phyloP scores from a whole-genome alignment of 2,329 filamentous ascomycete species.

The Epichloe baconii region DNA sequence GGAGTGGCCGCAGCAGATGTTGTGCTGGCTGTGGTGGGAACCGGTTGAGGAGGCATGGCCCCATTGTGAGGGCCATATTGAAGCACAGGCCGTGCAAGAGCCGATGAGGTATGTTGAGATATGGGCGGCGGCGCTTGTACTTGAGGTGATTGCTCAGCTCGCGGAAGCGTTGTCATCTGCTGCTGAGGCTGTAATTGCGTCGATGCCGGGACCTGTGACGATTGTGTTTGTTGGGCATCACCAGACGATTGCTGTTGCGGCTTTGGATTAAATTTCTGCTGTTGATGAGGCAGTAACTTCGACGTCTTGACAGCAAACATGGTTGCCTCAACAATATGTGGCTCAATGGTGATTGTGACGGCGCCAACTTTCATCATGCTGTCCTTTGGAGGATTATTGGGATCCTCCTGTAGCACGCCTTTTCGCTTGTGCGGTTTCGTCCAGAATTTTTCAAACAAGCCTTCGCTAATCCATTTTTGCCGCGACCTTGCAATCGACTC shows the following conservation, averaged over 20 bases:
- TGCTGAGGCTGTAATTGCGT: slow-evolving; percentile 10
- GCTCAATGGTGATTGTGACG: slow-evolving; percentile 64
- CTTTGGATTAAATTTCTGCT: slow-evolving; percentile 8
- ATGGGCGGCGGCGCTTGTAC: neutral
- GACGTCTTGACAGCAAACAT: slow-evolving; percentile 60
- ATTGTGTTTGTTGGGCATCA: slow-evolving; percentile 10
- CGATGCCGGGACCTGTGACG: neutral
- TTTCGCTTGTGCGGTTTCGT: slow-evolving; percentile 58
- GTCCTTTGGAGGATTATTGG: slow-evolving; percentile 55
- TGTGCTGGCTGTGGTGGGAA: slow-evolving; percentile 13
- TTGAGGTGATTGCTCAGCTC: neutral
- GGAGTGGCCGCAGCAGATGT: slow-evolving; percentile 13
- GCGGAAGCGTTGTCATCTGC: slow-evolving; percentile 6
- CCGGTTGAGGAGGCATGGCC: slow-evolving; percentile 41
- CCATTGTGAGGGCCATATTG: slow-evolving; percentile 55
- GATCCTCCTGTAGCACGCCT: slow-evolving; percentile 47
- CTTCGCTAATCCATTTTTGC: slow-evolving; percentile 57
- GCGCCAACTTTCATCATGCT: slow-evolving; percentile 61
- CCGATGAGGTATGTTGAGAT: neutral
- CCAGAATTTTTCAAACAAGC: slow-evolving; percentile 68
- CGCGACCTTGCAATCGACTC: slow-evolving; percentile 64
- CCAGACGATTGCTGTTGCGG: slow-evolving; percentile 3
- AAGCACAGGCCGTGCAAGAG: slow-evolving; percentile 38
- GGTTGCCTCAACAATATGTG: slow-evolving; percentile 65
- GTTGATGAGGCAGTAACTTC: slow-evolving; percentile 30